Conservation (phyloP, 306 rosid genomes). For the Castanopsis chinensis region DNA sequence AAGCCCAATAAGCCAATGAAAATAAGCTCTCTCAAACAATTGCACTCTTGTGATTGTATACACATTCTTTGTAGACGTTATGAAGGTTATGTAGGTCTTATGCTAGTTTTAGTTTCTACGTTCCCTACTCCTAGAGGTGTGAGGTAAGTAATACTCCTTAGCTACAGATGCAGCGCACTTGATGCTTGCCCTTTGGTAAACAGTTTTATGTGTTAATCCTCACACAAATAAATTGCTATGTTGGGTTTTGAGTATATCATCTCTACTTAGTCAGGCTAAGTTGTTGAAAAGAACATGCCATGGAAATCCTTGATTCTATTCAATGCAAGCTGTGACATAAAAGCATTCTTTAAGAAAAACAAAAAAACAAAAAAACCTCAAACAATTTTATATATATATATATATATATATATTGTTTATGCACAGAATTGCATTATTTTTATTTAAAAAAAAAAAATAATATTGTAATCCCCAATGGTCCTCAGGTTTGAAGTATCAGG, state of each 20-base stretch:
- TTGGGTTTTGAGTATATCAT: not conserved
- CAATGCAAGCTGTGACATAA: not conserved
- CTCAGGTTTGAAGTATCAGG: not conserved
- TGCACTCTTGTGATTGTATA: not conserved
- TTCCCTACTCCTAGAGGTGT: not conserved
- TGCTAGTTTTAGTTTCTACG: not conserved
- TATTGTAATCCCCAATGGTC: not conserved
- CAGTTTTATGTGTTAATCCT: not conserved
- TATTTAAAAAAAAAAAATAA: no score
- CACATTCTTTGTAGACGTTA: not conserved
- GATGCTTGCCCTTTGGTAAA: not conserved
- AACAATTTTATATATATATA: no score
- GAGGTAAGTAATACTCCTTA: not conserved
- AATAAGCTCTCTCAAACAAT: not conserved
- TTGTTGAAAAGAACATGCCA: not conserved
- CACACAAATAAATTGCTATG: conserved; percentile 1
- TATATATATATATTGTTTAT: not conserved
- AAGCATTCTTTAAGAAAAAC: not conserved
- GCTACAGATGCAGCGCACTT: not conserved
- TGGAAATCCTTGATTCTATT: not conserved
- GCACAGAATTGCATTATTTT: not conserved
- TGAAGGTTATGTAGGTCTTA: not conserved
- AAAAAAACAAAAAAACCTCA: not conserved
- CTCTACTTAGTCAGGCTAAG: not conserved
- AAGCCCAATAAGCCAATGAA: no score